Evolutionary conservation across 192 early-diverging fungal species (phyloP), one percentile per base, ranked within the genome.

Genomic region (Rhizophagus sp.): DNA sequence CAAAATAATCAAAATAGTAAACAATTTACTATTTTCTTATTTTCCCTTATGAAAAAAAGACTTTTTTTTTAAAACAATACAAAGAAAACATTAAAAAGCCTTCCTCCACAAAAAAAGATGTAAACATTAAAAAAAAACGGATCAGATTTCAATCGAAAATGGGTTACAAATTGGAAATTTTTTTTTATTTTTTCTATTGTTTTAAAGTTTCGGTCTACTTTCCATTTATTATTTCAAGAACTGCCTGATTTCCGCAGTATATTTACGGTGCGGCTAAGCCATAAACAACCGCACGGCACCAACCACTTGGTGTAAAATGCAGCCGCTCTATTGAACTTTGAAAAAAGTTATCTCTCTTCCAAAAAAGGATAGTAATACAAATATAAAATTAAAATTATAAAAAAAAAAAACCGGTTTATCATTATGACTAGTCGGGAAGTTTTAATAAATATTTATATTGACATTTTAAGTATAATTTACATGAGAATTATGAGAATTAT

Each of bases 401-500:
- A 57, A 57, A 15, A 57, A 15, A 57, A 19, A 57, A 57, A 57
- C 50, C 50, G 50, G 50, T 57, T 57, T 57, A 57, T 57, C 50
- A 57, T 57, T 57, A 57, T 19, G 15, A 57, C 50, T 57, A 57
- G 50, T 57, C 50, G 15, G 50, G 50, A 57, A 57, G 50, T 15
- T 57, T 57, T 57, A 57, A 57, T 57, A 57, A 57, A 57, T 57
- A 57, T 57, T 57, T 57, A 57, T 57, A 57, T 57, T 57, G 50
- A 57, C 13, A 19, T 17, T 17, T 19, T 19, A 57, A 19, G 17
- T 19, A 57, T 57, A 5, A 57, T 57, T 19, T 44, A 1, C 41
- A 44, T 44, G 41, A 44, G 41, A 57, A 57, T 15, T 57, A 19
- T 57, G 4, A 57, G 4, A 4, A 17, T 30, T 30, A 30, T 30